These are phyloP conservation scores for Ascochyta clinopodiicola DNA, from an alignment of 2,329 filamentous ascomycete genomes.

Conservation along the genomic window DNA sequence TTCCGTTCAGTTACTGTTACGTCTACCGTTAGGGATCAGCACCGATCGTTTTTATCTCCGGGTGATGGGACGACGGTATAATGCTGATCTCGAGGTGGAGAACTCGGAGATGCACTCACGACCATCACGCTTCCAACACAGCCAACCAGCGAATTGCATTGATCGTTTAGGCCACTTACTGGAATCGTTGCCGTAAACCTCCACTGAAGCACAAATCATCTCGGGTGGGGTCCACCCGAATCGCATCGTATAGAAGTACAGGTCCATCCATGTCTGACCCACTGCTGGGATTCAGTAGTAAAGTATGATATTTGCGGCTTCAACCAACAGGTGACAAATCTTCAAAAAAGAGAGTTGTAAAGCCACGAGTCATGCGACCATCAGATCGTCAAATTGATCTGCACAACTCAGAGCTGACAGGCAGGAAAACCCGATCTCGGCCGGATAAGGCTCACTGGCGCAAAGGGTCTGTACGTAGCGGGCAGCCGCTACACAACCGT, in stretches of 20 bases:
- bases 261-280: conserved; percentile 1
- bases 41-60: conserved; percentile 1
- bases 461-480: conserved; percentile 7
- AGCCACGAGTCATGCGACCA: conserved; percentile 3
- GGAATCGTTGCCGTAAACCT: neutral
- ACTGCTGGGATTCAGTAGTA: neutral
- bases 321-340: conserved; percentile 1
- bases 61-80: neutral
- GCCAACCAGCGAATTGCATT: neutral
- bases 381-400: conserved; percentile 13
- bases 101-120: neutral
- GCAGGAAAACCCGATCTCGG: conserved; percentile 9
- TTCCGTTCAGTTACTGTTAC: conserved; percentile 3
- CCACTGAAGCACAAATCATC: neutral
- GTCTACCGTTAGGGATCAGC: neutral
- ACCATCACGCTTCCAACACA: neutral
- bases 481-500: conserved; percentile 4
- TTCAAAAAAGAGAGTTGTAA: neutral
- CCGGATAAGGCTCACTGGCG: conserved; percentile 7
- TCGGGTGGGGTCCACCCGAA: neutral
- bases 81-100: neutral
- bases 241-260: neutral
- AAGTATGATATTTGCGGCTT: neutral
- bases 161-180: neutral
- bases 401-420: neutral